These are phyloP conservation scores for Pseudonitzschia multiseries DNA, from an alignment of 108 stramenopile species.

Conservation along the genomic window DNA sequence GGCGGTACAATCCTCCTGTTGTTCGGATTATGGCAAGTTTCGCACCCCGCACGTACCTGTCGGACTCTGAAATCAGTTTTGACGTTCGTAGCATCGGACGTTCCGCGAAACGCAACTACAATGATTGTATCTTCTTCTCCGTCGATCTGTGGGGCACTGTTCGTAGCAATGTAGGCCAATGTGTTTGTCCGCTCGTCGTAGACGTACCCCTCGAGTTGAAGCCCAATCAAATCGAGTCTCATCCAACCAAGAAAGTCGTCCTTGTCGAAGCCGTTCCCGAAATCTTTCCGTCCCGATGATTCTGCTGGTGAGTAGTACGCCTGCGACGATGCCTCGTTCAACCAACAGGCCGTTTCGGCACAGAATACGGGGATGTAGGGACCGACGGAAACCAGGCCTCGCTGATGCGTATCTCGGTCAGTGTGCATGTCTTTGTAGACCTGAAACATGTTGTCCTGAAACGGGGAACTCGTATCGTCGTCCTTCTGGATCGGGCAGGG, in stretches of 20 bases:
- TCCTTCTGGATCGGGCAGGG: slow-evolving; percentile 57
- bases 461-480: not conserved
- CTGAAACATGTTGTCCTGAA: slow-evolving; percentile 34
- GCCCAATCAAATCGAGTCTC: slow-evolving; percentile 70
- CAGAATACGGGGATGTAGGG: slow-evolving; percentile 84
- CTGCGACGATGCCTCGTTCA: slow-evolving; percentile 90
- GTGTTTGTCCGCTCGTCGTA: slow-evolving; percentile 74
- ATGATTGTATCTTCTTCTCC: slow-evolving; percentile 87
- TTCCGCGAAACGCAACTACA: slow-evolving; percentile 89
- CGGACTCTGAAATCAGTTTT: slow-evolving; percentile 74
- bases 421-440: slow-evolving; percentile 29
- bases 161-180: slow-evolving; percentile 70
- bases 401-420: slow-evolving; percentile 45
- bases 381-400: slow-evolving; percentile 36
- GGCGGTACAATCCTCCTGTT: too few relatives aligned
- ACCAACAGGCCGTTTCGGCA: slow-evolving; percentile 83
- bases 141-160: slow-evolving; percentile 61
- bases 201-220: slow-evolving; percentile 70
- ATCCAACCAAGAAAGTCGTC: slow-evolving; percentile 59
- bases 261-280: slow-evolving; percentile 27
- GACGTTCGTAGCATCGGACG: slow-evolving; percentile 72
- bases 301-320: slow-evolving; percentile 78
- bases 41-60: slow-evolving; percentile 35
- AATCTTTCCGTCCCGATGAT: not conserved
- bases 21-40: too few relatives aligned